These are phyloP conservation scores for Geotrichum bryndzae DNA, from an alignment of 1,139 yeast genomes.

Conservation along the genomic window DNA sequence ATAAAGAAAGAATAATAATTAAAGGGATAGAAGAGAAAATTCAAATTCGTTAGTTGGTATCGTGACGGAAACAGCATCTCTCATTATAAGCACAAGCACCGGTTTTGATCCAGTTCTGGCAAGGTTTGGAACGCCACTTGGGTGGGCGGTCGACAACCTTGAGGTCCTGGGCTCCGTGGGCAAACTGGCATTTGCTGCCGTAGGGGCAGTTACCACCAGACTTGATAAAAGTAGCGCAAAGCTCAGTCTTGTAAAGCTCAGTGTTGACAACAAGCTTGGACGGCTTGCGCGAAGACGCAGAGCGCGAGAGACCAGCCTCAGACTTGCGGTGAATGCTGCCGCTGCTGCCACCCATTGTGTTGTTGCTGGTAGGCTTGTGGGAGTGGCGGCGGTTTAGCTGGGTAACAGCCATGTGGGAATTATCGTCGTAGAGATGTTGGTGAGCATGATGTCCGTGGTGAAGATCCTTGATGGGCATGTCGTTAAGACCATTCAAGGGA, in stretches of 20 bases:
- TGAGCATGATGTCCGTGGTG: conserved; percentile 3
- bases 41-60: conserved; percentile 7
- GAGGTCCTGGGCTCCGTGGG: conserved; percentile 78
- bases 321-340: background rate
- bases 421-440: conserved; percentile 1
- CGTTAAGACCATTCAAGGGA: background rate
- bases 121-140: conserved; percentile 88
- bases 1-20: too few relatives aligned
- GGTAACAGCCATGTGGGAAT: background rate
- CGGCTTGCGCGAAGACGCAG: background rate
- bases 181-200: conserved; percentile 89
- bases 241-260: conserved; percentile 80
- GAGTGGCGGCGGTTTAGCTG: conserved; percentile 5
- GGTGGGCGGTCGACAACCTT: conserved; percentile 68
- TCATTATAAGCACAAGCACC: conserved; percentile 86
- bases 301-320: background rate
- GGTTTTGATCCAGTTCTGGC: conserved; percentile 78
- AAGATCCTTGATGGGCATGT: background rate
- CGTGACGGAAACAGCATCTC: conserved; percentile 86
- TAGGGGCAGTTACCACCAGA: conserved; percentile 65
- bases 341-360: background rate
- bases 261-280: conserved; percentile 48
- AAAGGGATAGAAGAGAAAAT: too few relatives aligned
- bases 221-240: conserved; percentile 73
- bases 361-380: conserved; percentile 3